Evolutionary conservation across 352 stramenopile species (phyloP).

Genomic region (Globisporangium irregulare): DNA sequence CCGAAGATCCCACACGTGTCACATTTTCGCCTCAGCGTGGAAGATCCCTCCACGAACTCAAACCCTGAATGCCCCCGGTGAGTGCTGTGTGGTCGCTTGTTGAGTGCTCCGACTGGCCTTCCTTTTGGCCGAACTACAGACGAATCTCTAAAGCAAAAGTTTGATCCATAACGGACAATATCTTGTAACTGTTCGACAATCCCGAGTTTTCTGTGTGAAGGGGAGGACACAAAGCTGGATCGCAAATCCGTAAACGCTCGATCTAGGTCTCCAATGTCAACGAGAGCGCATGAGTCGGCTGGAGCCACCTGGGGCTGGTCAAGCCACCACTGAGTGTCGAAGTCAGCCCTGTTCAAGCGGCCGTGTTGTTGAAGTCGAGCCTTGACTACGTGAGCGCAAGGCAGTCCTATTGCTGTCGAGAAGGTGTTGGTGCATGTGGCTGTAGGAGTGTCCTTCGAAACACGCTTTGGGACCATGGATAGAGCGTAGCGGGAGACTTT

Average conservation of each 20-base stretch:
- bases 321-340: not conserved
- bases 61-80: too few relatives aligned
- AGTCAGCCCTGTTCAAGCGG: not conserved
- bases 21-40: too few relatives aligned
- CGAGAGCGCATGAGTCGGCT: not conserved
- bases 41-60: too few relatives aligned
- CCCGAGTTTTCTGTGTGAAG: not conserved
- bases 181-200: not conserved
- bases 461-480: too few relatives aligned
- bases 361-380: not conserved
- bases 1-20: too few relatives aligned
- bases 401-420: slow-evolving; percentile 1
- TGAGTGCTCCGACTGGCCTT: not conserved
- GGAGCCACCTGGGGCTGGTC: not conserved
- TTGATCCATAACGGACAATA: not conserved
- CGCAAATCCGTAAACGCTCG: not conserved
- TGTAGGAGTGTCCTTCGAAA: not conserved
- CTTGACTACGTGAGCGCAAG: not conserved
- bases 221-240: not conserved
- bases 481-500: too few relatives aligned
- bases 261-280: slow-evolving; percentile 2
- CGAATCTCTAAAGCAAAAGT: not conserved
- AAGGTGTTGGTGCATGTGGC: not conserved
- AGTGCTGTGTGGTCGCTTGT: not conserved
- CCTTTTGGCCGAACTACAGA: not conserved